Evolutionary conservation across 305 asterid genomes (phyloP).

Genomic region (Stenogyne calaminthoides): DNA sequence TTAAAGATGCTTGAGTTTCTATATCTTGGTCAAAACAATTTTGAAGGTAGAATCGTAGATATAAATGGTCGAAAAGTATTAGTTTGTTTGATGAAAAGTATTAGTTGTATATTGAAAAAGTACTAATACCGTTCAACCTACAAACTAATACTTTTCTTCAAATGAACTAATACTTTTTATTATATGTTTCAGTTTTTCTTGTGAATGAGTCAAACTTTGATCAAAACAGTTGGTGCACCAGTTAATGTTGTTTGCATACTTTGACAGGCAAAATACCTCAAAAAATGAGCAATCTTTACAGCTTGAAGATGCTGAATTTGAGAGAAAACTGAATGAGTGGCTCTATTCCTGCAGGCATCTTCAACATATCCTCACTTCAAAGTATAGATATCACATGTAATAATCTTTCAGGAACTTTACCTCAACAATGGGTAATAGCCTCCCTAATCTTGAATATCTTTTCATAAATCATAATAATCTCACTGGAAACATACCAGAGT

Average conservation of each 20-base stretch:
- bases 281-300: slow-evolving; percentile 23
- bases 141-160: too few species aligned
- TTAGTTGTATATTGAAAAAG: too few species aligned
- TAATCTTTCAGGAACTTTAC: slow-evolving; percentile 35
- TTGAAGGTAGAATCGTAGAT: too few species aligned
- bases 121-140: too few species aligned
- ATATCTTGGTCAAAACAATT: slow-evolving; percentile 23
- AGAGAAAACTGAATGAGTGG: slow-evolving; percentile 18
- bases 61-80: too few species aligned
- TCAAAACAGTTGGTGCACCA: too few species aligned
- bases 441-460: slow-evolving; percentile 28
- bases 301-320: slow-evolving; percentile 1
- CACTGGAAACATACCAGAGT: slow-evolving; percentile 33
- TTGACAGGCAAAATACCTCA: slow-evolving; percentile 24
- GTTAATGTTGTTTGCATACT: neutral
- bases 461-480: neutral
- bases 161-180: too few species aligned
- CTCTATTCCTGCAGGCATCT: slow-evolving; percentile 19
- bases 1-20: slow-evolving; percentile 27
- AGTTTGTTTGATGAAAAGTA: too few species aligned
- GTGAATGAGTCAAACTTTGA: too few species aligned
- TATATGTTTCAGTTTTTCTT: too few species aligned
- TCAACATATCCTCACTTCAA: slow-evolving; percentile 37
- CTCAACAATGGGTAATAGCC: slow-evolving; percentile 26
- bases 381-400: neutral